Percentiles rank a stretch among this genome's conserved stretches.
These are phyloP conservation scores for Xerophyta viscosa DNA, from an alignment of 106 monocot genomes.

Conservation along the genomic window DNA sequence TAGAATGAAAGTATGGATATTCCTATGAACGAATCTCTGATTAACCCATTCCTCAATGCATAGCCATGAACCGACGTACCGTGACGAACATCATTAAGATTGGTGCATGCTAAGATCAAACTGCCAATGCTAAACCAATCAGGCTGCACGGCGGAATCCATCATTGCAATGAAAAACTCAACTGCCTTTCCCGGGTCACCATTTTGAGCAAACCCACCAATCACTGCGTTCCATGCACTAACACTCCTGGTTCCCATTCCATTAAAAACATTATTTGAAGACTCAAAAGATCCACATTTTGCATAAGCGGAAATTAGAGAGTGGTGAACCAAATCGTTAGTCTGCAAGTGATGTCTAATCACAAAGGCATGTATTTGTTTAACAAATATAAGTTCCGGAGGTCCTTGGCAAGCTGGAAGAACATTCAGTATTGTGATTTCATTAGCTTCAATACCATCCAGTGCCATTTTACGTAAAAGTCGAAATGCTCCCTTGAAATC, in stretches of 20 bases:
- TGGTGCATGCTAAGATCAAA: conserved; percentile 42
- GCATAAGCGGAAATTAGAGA: conserved; percentile 58
- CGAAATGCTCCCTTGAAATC: conserved; percentile 22
- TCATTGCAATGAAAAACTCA: conserved; percentile 37
- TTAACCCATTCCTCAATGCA: conserved; percentile 37
- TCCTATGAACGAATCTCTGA: conserved; percentile 42
- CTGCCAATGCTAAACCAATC: conserved; percentile 68
- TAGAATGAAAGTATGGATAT: conserved; percentile 61
- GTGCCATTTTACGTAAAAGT: conserved; percentile 29
- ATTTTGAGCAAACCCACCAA: conserved; percentile 68
- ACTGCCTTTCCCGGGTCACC: conserved; percentile 47
- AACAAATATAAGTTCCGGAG: conserved; percentile 16
- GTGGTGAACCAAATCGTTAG: conserved; percentile 40
- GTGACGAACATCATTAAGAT: conserved; percentile 19
- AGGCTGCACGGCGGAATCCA: conserved; percentile 23
- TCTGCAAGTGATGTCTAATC: conserved; percentile 31
- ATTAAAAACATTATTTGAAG: conserved; percentile 27
- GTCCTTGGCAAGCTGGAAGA: conserved; percentile 31
- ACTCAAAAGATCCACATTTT: conserved; percentile 41
- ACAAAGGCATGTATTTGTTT: conserved; percentile 60
- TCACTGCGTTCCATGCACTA: conserved; percentile 62
- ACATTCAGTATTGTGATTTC: conserved; percentile 61
- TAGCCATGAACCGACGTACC: conserved; percentile 54
- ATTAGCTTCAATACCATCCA: conserved; percentile 21
- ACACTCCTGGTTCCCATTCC: conserved; percentile 28